These are phyloP conservation scores for Tricladium varicosporioides DNA, from an alignment of 2,329 filamentous ascomycete species.

Conservation along the genomic window DNA sequence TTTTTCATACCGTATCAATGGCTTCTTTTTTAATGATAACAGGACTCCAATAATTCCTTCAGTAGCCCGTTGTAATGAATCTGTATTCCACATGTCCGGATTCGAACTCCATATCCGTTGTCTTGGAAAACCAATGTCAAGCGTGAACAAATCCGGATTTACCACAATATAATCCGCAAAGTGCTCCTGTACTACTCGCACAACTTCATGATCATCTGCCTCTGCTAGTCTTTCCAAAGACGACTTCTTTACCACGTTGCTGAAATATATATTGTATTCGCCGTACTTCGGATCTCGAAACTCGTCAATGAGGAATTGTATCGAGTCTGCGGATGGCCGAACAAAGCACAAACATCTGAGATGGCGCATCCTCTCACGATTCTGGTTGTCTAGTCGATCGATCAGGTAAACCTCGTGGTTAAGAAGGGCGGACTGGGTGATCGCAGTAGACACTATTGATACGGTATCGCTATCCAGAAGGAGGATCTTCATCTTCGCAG, in stretches of 20 bases:
- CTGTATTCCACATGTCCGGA: constrained; percentile 87
- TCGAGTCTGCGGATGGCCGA: constrained; percentile 85
- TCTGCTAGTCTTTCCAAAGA: constrained; percentile 90
- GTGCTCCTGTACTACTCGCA: constrained; percentile 90
- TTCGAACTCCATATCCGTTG: constrained; percentile 77
- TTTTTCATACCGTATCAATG: constrained; percentile 88
- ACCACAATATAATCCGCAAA: constrained; percentile 95
- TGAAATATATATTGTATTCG: constrained; percentile 96
- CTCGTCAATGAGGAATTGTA: constrained; percentile 93
- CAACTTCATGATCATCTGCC: constrained; percentile 95
- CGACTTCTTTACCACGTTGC: constrained; percentile 96
- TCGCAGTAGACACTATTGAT: constrained; percentile 88
- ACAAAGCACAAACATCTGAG: constrained; percentile 91
- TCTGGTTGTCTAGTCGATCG: constrained; percentile 86
- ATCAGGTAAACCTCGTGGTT: constrained; percentile 98
- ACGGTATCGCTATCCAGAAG: constrained; percentile 92
- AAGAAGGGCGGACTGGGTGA: constrained; percentile 90
- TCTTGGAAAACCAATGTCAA: constrained; percentile 70
- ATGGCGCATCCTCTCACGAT: constrained; percentile 96
- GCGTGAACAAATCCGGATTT: constrained; percentile 88
- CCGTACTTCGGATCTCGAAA: constrained; percentile 94
- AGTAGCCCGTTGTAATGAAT: constrained; percentile 79
- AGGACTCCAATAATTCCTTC: constrained; percentile 85
- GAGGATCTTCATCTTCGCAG: constrained; percentile 97
- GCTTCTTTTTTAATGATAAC: constrained; percentile 92